Conservation (phyloP, 345 rosid genomes). For the Cardamine occulta region DNA sequence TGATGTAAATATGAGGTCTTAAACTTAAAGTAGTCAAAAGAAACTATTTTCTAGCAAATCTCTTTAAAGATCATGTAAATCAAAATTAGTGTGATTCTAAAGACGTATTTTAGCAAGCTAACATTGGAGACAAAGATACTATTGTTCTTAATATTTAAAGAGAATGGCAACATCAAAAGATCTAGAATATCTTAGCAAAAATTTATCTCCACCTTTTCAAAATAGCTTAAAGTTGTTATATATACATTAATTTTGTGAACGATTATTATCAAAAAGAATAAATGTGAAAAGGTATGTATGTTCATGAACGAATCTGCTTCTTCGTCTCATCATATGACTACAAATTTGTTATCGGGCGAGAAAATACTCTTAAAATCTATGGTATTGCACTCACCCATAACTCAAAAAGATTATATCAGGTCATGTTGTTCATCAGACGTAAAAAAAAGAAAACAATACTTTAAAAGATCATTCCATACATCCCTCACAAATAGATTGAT, state of each 20-base stretch:
- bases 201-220: neutral
- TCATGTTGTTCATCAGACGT: neutral
- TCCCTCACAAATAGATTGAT: neutral
- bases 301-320: neutral
- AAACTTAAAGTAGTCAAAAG: neutral
- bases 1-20: neutral
- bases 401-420: neutral
- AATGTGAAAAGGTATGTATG: neutral
- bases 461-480: neutral
- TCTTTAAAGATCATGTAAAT: neutral
- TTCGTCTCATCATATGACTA: neutral
- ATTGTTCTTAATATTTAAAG: neutral
- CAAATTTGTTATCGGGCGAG: neutral
- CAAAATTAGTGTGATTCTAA: neutral
- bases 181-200: neutral
- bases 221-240: neutral
- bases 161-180: neutral
- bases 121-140: neutral
- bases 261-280: neutral
- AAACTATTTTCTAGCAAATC: neutral
- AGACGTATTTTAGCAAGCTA: neutral
- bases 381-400: neutral
- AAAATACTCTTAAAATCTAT: neutral
- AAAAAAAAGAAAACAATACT: neutral
- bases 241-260: neutral